These are phyloP conservation scores for Penicillium subrubescens DNA, from an alignment of 495 filamentous ascomycete species.

Conservation along the genomic window DNA sequence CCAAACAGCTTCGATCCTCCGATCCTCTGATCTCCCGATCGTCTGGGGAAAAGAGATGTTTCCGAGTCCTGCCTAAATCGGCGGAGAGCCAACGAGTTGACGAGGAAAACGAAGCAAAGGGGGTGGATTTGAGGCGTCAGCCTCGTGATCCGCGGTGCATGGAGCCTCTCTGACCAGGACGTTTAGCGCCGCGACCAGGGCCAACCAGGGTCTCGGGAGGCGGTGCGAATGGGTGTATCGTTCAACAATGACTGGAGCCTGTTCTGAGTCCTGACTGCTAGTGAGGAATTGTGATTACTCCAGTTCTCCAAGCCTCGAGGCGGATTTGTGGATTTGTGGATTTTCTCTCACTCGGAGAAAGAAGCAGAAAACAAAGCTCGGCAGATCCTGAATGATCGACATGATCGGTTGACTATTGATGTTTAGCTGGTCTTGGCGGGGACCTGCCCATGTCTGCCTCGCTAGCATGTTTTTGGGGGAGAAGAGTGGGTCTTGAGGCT, in stretches of 20 bases:
- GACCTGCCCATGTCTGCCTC: constrained; percentile 33
- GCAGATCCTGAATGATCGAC: constrained; percentile 46
- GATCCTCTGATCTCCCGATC: constrained; percentile 1
- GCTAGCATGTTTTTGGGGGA: constrained; percentile 8
- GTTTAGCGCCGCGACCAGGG: constrained; percentile 29
- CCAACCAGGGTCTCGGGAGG: constrained; percentile 22
- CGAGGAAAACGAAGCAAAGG: background rate
- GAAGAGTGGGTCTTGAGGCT: background rate
- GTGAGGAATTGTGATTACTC: background rate
- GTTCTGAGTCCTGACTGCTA: background rate
- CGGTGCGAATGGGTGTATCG: constrained; percentile 13
- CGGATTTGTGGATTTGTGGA: background rate
- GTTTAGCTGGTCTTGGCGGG: constrained; percentile 44
- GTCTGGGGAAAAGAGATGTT: background rate
- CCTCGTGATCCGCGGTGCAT: constrained; percentile 34
- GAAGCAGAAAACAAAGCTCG: constrained; percentile 28
- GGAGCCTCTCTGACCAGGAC: constrained; percentile 24
- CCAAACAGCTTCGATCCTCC: background rate
- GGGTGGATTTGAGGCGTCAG: constrained; percentile 9
- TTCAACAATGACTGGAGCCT: constrained; percentile 12
- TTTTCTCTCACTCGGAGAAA: background rate
- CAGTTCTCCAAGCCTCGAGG: background rate
- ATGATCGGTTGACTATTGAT: constrained; percentile 52
- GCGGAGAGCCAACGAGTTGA: background rate
- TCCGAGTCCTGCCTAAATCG: background rate